Percentiles rank a stretch among this genome's conserved stretches.
Evolutionary conservation across 768 basidiomycete species (phyloP).

Genomic region (Hypholoma sublateritium): DNA sequence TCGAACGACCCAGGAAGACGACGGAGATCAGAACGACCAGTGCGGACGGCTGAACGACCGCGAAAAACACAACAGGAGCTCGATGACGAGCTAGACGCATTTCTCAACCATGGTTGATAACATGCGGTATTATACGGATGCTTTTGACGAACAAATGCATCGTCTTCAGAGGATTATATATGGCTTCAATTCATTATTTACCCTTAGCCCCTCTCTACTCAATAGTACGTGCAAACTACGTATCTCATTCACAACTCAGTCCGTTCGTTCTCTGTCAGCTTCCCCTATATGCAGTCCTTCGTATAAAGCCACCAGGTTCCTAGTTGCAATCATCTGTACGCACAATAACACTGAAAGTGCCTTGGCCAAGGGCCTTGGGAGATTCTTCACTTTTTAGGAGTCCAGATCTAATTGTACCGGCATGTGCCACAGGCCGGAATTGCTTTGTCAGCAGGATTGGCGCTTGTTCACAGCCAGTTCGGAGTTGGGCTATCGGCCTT

Average conservation of each 20-base stretch:
- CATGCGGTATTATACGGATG: neutral
- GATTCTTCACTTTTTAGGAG: no score
- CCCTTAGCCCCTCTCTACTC: neutral
- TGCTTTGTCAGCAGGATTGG: conserved; percentile 7
- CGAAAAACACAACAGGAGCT: conserved; percentile 73
- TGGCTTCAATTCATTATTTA: neutral
- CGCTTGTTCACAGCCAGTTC: neutral
- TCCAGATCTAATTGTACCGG: no score
- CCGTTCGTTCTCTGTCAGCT: no score
- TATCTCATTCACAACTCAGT: no score
- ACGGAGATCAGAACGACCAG: conserved; percentile 18
- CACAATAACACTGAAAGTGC: no score
- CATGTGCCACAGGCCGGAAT: neutral
- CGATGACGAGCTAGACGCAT: conserved; percentile 82
- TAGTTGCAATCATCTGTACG: no score
- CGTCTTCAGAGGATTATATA: neutral
- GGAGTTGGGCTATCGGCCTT: neutral
- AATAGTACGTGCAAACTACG: neutral
- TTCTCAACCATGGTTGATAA: conserved; percentile 33
- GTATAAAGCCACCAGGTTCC: no score
- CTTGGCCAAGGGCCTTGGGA: no score
- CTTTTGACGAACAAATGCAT: neutral
- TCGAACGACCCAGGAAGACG: conserved; percentile 15
- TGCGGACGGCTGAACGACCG: conserved; percentile 37
- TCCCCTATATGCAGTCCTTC: no score